These are phyloP conservation scores for Saturnispora gosingensis DNA, from an alignment of 805 yeast species.

Conservation along the genomic window DNA sequence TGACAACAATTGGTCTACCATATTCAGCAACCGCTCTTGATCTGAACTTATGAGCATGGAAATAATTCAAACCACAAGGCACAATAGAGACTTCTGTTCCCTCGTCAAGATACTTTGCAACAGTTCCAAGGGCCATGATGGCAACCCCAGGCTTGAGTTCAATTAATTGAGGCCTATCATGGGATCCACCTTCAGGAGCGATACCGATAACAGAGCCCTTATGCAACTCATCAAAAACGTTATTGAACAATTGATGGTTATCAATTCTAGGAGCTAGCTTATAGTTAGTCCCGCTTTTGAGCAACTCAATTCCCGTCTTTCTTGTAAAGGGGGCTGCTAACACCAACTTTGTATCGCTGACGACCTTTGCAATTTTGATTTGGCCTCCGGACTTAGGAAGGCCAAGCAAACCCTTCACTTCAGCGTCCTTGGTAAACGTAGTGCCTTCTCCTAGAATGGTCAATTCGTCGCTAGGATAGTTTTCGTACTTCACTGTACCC, in stretches of 20 bases:
- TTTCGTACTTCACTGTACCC: constrained; percentile 41
- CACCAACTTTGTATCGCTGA: constrained; percentile 59
- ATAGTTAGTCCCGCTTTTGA: constrained; percentile 46
- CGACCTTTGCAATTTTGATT: constrained; percentile 56
- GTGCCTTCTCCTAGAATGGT: constrained; percentile 63
- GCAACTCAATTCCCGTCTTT: constrained; percentile 35
- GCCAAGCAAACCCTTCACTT: constrained; percentile 61
- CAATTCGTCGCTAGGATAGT: constrained; percentile 39
- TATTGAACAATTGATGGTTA: constrained; percentile 68
- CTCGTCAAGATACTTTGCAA: constrained; percentile 49
- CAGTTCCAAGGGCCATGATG: constrained; percentile 93
- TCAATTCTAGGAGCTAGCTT: constrained; percentile 74
- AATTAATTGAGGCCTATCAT: constrained; percentile 81
- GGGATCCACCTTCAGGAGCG: constrained; percentile 99
- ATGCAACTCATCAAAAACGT: constrained; percentile 68
- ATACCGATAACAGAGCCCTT: constrained; percentile 77
- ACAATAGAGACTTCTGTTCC: constrained; percentile 66
- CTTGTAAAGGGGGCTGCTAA: constrained; percentile 63
- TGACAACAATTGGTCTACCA: constrained; percentile 72
- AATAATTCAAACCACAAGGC: constrained; percentile 96
- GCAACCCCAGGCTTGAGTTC: constrained; percentile 97
- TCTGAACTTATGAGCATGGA: constrained; percentile 91
- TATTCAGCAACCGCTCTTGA: constrained; percentile 93
- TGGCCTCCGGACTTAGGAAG: constrained; percentile 72
- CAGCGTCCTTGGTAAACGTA: constrained; percentile 52